These are phyloP conservation scores for Gossypium schwendimanii DNA, from an alignment of 441 rosid genomes.

Conservation along the genomic window DNA sequence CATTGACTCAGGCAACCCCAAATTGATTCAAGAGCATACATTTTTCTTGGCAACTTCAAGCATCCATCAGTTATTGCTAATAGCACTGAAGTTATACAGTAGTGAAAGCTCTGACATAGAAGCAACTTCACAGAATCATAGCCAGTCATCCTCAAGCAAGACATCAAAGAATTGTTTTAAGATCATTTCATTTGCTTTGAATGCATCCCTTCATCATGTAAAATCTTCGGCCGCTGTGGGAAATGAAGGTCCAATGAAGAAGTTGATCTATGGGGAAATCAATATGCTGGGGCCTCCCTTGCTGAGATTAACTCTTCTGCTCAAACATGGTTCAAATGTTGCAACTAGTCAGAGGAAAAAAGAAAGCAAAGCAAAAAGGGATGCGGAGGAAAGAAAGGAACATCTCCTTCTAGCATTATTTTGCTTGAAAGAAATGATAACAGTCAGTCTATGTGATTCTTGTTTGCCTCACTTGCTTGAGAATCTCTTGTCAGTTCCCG, in stretches of 20 bases:
- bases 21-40: slow-evolving; percentile 30
- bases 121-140: slow-evolving; percentile 42
- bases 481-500: slow-evolving; percentile 45
- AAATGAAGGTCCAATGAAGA: slow-evolving; percentile 50
- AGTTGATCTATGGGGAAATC: slow-evolving; percentile 51
- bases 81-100: slow-evolving; percentile 25
- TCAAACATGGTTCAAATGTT: slow-evolving; percentile 31
- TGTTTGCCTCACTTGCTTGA: slow-evolving; percentile 44
- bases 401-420: slow-evolving; percentile 48
- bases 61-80: slow-evolving; percentile 48
- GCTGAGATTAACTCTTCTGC: slow-evolving; percentile 52
- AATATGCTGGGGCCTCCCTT: slow-evolving; percentile 50
- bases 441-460: slow-evolving; percentile 33
- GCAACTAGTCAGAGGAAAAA: slow-evolving; percentile 30
- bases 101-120: slow-evolving; percentile 21
- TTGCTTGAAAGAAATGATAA: slow-evolving; percentile 62
- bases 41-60: slow-evolving; percentile 66
- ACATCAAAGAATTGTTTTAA: slow-evolving; percentile 29
- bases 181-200: slow-evolving; percentile 45
- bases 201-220: slow-evolving; percentile 45
- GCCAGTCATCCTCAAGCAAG: slow-evolving; percentile 39
- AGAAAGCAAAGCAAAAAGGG: slow-evolving; percentile 34
- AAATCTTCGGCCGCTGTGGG: slow-evolving; percentile 37
- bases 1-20: slow-evolving; percentile 27
- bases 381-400: slow-evolving; percentile 46